Percentiles rank a stretch among this genome's conserved stretches.
Conservation (phyloP, 1,284 basidiomycete species). For the Trametes polyzona region DNA sequence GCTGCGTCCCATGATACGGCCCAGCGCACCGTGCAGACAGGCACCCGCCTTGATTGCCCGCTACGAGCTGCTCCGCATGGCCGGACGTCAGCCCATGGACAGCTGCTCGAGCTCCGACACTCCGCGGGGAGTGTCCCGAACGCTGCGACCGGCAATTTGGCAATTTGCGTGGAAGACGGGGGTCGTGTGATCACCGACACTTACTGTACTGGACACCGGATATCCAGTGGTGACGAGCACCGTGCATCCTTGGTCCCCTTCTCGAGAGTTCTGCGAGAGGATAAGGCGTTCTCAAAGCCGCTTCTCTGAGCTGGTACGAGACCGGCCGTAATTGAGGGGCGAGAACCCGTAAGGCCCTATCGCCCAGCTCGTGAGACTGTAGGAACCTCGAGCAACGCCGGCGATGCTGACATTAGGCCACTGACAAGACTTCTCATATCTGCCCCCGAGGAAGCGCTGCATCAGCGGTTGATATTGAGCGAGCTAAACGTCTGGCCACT, state of each 20-base stretch:
- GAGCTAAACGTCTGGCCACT: not conserved
- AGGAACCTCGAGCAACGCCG: not conserved
- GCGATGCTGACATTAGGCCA: too few relatives aligned
- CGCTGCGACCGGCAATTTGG: not conserved
- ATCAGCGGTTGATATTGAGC: not conserved
- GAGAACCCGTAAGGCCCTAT: too few relatives aligned
- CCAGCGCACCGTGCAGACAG: not conserved
- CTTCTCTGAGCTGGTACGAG: too few relatives aligned
- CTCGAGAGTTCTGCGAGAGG: too few relatives aligned
- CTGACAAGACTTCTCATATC: too few relatives aligned
- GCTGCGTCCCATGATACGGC: slow-evolving; percentile 3
- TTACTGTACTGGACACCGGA: too few relatives aligned
- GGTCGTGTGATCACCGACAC: not conserved
- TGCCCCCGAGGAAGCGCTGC: too few relatives aligned
- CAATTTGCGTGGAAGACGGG: not conserved
- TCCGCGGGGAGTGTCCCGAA: not conserved
- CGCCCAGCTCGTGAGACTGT: too few relatives aligned
- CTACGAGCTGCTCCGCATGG: not conserved
- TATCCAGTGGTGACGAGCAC: too few relatives aligned
- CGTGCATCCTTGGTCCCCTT: too few relatives aligned
- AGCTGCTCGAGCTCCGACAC: not conserved
- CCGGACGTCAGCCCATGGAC: not conserved
- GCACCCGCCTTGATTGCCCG: not conserved
- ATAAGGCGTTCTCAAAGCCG: too few relatives aligned
- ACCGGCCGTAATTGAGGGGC: too few relatives aligned